A percentile compares a stretch with the other conserved stretches of the same genome.
phyloP scores from a whole-genome alignment of 371 early-diverging fungal species.

The Chytridium lagenaria region DNA sequence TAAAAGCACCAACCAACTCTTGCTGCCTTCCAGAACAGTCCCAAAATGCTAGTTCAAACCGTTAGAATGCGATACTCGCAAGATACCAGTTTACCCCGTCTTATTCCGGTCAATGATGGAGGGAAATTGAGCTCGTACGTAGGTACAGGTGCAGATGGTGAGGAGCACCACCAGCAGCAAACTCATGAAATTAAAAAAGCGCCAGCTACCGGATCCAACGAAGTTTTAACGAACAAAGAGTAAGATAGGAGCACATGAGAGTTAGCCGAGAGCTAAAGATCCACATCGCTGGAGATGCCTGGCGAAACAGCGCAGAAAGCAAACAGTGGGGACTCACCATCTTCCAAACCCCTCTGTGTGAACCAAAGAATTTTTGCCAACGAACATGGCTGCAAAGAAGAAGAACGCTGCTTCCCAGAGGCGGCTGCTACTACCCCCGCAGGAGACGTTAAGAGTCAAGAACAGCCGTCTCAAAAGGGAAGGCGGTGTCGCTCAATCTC shows the following conservation, averaged over 20 bases:
- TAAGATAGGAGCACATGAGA: too few relatives aligned
- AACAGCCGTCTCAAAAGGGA: neutral
- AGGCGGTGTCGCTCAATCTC: neutral
- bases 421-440: too few relatives aligned
- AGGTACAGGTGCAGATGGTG: conserved; percentile 79
- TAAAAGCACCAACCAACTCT: conserved; percentile 59
- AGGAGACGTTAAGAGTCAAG: neutral
- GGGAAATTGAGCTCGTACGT: conserved; percentile 76
- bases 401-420: conserved; percentile 4
- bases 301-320: neutral
- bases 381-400: conserved; percentile 3
- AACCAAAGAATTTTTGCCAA: neutral
- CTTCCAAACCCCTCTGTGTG: neutral
- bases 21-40: conserved; percentile 91
- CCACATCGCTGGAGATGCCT: neutral
- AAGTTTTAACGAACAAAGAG: too few relatives aligned
- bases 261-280: neutral
- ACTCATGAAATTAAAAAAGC: conserved; percentile 80
- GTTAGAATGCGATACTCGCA: neutral
- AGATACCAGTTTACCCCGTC: conserved; percentile 23
- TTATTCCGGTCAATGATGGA: conserved; percentile 72
- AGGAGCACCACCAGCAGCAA: conserved; percentile 76
- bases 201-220: conserved; percentile 61
- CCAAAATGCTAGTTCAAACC: conserved; percentile 59
- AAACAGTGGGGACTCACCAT: neutral